Conservation (phyloP, 2,329 filamentous ascomycete species). For the Pyricularia sp. region DNA sequence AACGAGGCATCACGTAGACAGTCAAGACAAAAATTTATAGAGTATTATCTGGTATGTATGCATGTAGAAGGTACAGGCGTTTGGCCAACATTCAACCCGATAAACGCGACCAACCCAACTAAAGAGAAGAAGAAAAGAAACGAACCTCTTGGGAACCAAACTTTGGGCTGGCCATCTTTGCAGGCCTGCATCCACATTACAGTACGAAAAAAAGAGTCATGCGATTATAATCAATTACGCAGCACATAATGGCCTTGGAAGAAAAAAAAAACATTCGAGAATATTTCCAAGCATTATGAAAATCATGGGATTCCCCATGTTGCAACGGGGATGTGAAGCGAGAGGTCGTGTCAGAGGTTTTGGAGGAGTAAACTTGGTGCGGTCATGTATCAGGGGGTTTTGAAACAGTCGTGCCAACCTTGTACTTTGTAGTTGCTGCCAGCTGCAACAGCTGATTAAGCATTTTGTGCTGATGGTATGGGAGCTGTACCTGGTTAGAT, state of each 20-base stretch:
- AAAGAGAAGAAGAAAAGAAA: background rate
- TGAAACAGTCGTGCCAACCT: constrained; percentile 10
- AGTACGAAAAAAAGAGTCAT: background rate
- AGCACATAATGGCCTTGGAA: background rate
- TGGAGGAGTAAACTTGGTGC: constrained; percentile 9
- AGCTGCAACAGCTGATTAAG: background rate
- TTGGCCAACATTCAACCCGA: too few relatives aligned
- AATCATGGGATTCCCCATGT: background rate
- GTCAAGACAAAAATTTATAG: too few relatives aligned
- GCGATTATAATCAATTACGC: background rate
- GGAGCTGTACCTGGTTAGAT: background rate
- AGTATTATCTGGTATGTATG: too few relatives aligned
- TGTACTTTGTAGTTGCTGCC: background rate
- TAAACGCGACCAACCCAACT: too few relatives aligned
- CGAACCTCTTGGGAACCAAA: background rate
- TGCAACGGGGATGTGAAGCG: background rate
- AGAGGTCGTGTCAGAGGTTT: constrained; percentile 8
- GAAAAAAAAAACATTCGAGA: background rate
- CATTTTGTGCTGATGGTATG: background rate
- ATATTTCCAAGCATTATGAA: background rate
- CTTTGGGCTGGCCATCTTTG: background rate
- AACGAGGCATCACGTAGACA: background rate
- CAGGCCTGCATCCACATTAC: background rate
- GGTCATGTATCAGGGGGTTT: background rate
- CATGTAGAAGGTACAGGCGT: too few relatives aligned